A percentile compares a stretch with the other conserved stretches of the same genome.
phyloP scores from a whole-genome alignment of 2,329 filamentous ascomycete species.

The Cladosporium sp. region DNA sequence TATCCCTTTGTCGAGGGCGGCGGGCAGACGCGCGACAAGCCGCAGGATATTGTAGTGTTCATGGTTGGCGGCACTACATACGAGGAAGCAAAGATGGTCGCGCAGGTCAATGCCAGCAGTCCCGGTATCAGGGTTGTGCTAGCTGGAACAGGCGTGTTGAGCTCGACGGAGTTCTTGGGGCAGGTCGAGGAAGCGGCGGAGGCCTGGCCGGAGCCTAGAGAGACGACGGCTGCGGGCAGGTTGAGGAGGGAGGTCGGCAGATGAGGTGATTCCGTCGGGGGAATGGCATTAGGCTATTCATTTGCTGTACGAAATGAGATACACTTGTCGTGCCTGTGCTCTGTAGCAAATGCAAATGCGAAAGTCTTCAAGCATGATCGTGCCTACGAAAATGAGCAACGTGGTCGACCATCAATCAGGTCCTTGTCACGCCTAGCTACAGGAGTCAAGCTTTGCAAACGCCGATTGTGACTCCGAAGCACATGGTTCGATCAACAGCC shows the following conservation, averaged over 20 bases:
- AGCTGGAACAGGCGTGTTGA: constrained; percentile 83
- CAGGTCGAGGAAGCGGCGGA: constrained; percentile 86
- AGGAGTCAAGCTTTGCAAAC: no score
- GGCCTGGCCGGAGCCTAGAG: constrained; percentile 71
- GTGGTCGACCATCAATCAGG: no score
- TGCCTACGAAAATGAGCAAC: no score
- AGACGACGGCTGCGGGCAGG: constrained; percentile 58
- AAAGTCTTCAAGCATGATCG: no score
- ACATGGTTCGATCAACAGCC: no score
- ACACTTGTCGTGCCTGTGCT: no score
- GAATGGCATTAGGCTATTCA: no score
- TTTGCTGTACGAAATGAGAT: no score
- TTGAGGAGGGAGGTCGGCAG: constrained; percentile 59
- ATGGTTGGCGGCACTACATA: constrained; percentile 92
- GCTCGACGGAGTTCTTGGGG: constrained; percentile 80
- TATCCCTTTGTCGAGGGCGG: constrained; percentile 93
- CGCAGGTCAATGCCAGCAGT: constrained; percentile 87
- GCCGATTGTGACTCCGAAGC: no score
- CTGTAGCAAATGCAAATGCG: no score
- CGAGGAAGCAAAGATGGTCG: constrained; percentile 93
- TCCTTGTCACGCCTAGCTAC: no score
- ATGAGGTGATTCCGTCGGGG: background rate
- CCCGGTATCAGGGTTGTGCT: constrained; percentile 86
- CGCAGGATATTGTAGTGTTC: constrained; percentile 93
- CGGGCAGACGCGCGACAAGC: constrained; percentile 84